phyloP scores from a whole-genome alignment of 1,284 basidiomycete species.

The Irpex sp. region DNA sequence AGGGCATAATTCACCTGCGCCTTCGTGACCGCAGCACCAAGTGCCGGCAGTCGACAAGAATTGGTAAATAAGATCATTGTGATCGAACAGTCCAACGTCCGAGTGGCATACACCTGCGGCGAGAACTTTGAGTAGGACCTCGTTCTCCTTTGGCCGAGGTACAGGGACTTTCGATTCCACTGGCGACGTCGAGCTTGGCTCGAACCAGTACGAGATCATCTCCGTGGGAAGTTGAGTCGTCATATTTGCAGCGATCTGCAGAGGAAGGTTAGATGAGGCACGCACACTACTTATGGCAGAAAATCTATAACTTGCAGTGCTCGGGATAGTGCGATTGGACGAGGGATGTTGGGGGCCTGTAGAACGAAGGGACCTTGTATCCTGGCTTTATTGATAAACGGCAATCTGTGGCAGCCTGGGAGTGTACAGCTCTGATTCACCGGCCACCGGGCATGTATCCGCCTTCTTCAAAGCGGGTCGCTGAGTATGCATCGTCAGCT shows the following conservation, averaged over 20 bases:
- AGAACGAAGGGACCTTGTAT: background rate
- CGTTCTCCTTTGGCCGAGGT: constrained; percentile 16
- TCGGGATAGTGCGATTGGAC: background rate
- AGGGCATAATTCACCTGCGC: constrained; percentile 12
- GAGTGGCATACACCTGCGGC: constrained; percentile 23
- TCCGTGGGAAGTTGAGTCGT: constrained; percentile 44
- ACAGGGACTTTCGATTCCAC: constrained; percentile 15
- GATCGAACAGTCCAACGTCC: constrained; percentile 16
- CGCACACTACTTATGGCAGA: too few relatives aligned
- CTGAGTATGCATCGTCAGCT: background rate
- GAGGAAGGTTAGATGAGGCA: background rate
- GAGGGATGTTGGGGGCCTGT: background rate
- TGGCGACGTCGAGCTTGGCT: constrained; percentile 10
- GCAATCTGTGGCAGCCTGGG: background rate
- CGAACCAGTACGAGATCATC: constrained; percentile 24
- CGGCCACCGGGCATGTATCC: background rate
- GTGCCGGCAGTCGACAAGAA: background rate
- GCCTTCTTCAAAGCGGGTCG: background rate
- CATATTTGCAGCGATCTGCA: background rate
- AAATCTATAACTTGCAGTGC: background rate
- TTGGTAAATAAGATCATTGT: background rate
- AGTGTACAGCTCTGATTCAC: background rate
- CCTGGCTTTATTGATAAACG: background rate
- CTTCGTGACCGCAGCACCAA: constrained; percentile 19
- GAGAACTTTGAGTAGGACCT: constrained; percentile 22